Evolutionary conservation across 805 yeast species (phyloP), one percentile per base, ranked within the genome.

Genomic region (Candida patagonica): DNA sequence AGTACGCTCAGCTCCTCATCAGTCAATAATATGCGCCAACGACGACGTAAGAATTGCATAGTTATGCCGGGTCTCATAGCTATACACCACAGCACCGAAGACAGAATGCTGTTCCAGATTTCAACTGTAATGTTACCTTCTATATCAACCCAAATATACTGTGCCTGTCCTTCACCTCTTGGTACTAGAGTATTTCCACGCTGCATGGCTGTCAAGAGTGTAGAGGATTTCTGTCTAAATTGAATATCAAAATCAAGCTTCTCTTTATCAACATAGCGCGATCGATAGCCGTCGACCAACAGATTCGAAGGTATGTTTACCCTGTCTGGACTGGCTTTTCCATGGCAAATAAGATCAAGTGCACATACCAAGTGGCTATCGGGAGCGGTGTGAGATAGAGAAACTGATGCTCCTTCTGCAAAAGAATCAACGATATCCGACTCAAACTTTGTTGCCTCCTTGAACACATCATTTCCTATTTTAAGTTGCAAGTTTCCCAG

Each of bases 261-360:
- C 30, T 69, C 74, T 47, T 79, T 74, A 45, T 84, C 94, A 30
- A 83, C 71, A 15, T 74, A 65, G 45, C 95, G 70, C 1, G 95
- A 81, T 29, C 80, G 80, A 54, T 87, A 88, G 9, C 84, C 79
- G 26, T 69, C 66, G 38, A 73, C 66, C n/a, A 42, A 26, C 2
- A 36, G 15, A 2, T 48, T 46, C 9, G 42, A 32, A 3, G 39
- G 35, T 59, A 57, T 12, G 63, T 67, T 42, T 73, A 82, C 67
- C 33, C 80, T 66, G 3, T 68, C 67, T 3, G 79, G 46, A 7
- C 60, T 54, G 3, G 78, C 46, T 12, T 58, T 54, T 4, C 59
- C 52, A 5, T 62, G 55, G 2, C 77, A 70, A 13, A 80, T 48
- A 25, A 75, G 53, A 39, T 79, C 78, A 32, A 85, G 54, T 12